These are phyloP conservation scores for Gomphus bonarii DNA, from an alignment of 1,284 basidiomycete species.

Conservation along the genomic window DNA sequence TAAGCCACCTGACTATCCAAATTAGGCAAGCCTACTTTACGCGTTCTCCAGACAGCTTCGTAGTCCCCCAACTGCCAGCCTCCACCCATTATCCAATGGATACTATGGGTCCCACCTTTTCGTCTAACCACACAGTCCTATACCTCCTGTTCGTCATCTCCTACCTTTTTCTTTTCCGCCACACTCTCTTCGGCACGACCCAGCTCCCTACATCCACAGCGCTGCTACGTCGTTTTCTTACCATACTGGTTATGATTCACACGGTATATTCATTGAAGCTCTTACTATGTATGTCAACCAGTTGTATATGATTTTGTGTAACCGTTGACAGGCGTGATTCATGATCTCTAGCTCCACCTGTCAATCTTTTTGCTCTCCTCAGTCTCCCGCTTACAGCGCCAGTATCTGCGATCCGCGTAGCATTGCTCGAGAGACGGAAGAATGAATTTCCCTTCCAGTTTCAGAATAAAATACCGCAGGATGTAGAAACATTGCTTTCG, in stretches of 20 bases:
- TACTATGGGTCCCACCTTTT: neutral
- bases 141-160: neutral
- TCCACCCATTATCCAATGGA: neutral
- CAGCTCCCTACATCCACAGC: neutral
- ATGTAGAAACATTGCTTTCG: slow-evolving; percentile 42
- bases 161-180: neutral
- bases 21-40: neutral
- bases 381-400: slow-evolving; percentile 44
- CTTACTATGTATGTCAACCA: neutral
- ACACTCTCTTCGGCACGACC: neutral
- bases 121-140: neutral
- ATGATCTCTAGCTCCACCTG: slow-evolving; percentile 27
- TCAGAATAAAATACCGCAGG: slow-evolving; percentile 26
- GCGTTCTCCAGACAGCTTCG: neutral
- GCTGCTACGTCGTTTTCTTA: neutral
- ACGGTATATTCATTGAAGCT: neutral
- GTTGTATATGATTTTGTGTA: neutral
- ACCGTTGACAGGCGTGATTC: neutral
- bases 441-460: slow-evolving; percentile 12
- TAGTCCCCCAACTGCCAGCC: no score
- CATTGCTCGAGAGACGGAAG: slow-evolving; percentile 31
- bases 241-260: neutral
- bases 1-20: no score
- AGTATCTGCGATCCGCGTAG: slow-evolving; percentile 37
- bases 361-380: slow-evolving; percentile 51